Conservation (phyloP, 441 rosid genomes). For the Gossypium schwendimanii region DNA sequence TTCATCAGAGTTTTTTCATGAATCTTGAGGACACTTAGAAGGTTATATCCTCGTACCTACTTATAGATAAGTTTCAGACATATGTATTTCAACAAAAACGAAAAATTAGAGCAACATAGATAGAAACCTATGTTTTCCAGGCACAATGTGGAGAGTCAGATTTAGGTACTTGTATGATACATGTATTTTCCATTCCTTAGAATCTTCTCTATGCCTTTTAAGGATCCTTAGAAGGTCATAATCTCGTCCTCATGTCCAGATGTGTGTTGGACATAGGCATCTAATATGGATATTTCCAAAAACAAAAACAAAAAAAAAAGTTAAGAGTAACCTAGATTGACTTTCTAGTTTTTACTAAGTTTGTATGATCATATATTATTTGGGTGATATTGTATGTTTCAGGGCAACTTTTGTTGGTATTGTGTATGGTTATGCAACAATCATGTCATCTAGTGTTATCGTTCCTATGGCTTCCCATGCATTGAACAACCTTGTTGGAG, state of each 20-base stretch:
- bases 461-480: conserved; percentile 84
- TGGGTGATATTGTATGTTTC: conserved; percentile 9
- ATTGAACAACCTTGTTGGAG: conserved; percentile 71
- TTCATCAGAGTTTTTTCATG: too few species aligned
- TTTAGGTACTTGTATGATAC: background rate
- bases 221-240: background rate
- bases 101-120: too few species aligned
- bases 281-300: background rate
- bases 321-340: background rate
- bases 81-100: too few species aligned
- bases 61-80: too few species aligned
- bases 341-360: background rate
- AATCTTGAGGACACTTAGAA: too few species aligned
- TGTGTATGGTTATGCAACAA: conserved; percentile 62
- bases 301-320: background rate
- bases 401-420: conserved; percentile 88
- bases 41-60: too few species aligned
- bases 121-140: too few species aligned
- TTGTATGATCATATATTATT: background rate
- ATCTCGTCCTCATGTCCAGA: background rate
- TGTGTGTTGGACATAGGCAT: background rate
- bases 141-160: background rate
- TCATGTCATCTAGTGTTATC: conserved; percentile 49
- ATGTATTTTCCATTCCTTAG: background rate
- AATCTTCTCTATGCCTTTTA: background rate